Evolutionary conservation across 192 early-diverging fungal species (phyloP).

Genomic region (Mortierella hygrophila): DNA sequence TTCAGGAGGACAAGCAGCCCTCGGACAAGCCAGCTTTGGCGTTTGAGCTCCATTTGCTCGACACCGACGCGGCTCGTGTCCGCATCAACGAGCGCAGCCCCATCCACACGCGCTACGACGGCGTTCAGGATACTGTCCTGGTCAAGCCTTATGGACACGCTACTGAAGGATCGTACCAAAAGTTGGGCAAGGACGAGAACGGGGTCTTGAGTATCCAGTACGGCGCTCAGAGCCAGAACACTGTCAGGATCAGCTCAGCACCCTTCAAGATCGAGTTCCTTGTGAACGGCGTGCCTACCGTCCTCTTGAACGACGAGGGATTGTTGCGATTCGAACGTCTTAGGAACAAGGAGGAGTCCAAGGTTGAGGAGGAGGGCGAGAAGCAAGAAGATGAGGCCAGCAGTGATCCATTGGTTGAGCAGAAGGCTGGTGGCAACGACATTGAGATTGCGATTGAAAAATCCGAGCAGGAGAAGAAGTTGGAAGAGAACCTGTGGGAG

Average conservation of each 20-base stretch:
- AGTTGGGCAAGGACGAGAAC: conserved; percentile 18
- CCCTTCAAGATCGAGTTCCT: conserved; percentile 76
- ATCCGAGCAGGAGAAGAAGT: conserved; percentile 51
- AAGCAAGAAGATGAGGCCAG: conserved; percentile 55
- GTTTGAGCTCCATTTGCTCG: conserved; percentile 67
- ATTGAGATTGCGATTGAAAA: conserved; percentile 61
- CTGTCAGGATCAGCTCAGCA: conserved; percentile 62
- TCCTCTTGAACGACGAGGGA: conserved; percentile 87
- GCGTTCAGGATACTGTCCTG: conserved; percentile 68
- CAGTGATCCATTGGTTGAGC: conserved; percentile 52
- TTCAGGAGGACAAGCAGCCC: conserved; percentile 35
- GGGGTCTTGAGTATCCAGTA: conserved; percentile 58
- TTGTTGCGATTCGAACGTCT: conserved; percentile 90
- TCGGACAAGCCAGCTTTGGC: conserved; percentile 33
- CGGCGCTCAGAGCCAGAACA: conserved; percentile 54
- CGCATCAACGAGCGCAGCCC: conserved; percentile 76
- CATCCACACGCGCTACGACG: conserved; percentile 78
- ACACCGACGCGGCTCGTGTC: conserved; percentile 69
- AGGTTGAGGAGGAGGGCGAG: conserved; percentile 60
- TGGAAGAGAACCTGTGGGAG: conserved; percentile 78
- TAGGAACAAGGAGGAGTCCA: conserved; percentile 62
- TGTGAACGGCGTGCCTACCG: conserved; percentile 65
- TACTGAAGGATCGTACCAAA: conserved; percentile 16
- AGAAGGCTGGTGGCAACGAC: conserved; percentile 44
- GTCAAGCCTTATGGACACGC: conserved; percentile 48